These are phyloP conservation scores for Wickerhamomyces sp. DNA, from an alignment of 1,139 yeast species.

Conservation along the genomic window DNA sequence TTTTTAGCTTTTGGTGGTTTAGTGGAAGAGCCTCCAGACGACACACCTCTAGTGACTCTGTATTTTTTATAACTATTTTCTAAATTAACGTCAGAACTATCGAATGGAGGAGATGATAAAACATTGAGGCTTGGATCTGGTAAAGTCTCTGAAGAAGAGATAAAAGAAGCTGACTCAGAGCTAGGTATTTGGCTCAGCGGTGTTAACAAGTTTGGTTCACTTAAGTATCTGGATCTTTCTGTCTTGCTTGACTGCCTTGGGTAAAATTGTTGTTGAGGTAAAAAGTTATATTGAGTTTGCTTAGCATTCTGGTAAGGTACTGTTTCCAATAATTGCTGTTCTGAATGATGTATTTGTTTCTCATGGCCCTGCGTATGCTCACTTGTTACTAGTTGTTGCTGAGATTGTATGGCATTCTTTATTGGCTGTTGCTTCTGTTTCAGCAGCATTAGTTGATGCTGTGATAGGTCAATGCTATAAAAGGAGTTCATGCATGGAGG, in stretches of 20 bases:
- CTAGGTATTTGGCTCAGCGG: slow-evolving; percentile 1
- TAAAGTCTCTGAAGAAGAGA: slow-evolving; percentile 3
- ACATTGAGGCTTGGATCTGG: slow-evolving; percentile 5
- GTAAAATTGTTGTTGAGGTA: not conserved
- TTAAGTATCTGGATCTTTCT: slow-evolving; percentile 10
- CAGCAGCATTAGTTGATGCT: slow-evolving; percentile 1
- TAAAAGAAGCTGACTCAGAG: slow-evolving; percentile 9
- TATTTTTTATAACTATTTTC: slow-evolving; percentile 25
- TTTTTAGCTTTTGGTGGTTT: slow-evolving; percentile 45
- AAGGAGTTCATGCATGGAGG: slow-evolving; percentile 4
- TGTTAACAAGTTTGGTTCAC: slow-evolving; percentile 12
- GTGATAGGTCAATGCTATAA: too few species aligned
- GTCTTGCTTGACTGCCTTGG: slow-evolving; percentile 6
- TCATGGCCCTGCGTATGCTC: too few species aligned
- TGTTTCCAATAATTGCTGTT: not conserved
- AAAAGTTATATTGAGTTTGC: not conserved
- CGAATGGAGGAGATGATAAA: slow-evolving; percentile 2
- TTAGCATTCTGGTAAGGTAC: not conserved
- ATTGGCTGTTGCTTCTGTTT: slow-evolving; percentile 5
- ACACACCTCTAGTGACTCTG: slow-evolving; percentile 50
- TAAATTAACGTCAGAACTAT: not conserved
- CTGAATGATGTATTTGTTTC: too few species aligned
- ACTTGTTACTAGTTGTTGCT: not conserved
- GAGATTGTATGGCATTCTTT: too few species aligned
- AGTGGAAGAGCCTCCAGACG: slow-evolving; percentile 55